Conservation (phyloP, 192 early-diverging fungal genomes). For the Chytriomyces confervae region DNA sequence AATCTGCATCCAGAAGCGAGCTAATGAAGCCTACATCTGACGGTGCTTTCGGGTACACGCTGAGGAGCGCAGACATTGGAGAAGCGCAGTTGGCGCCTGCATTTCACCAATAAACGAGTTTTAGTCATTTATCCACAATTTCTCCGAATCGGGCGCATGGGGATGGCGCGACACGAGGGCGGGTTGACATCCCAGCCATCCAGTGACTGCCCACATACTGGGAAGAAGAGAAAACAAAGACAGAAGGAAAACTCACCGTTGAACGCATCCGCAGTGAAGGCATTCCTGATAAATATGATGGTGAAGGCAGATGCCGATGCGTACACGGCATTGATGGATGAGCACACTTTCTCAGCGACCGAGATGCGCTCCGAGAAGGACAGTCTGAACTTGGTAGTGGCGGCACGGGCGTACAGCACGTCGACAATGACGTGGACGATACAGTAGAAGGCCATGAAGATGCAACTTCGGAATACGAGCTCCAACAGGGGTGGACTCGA, state of each 20-base stretch:
- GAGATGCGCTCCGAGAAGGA: conserved; percentile 28
- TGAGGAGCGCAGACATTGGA: conserved; percentile 7
- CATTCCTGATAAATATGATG: neutral
- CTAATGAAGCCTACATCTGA: neutral
- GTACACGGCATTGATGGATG: conserved; percentile 24
- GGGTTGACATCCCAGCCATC: no score
- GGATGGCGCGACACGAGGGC: no score
- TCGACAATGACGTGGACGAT: conserved; percentile 20
- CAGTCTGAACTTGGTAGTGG: neutral
- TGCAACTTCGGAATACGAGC: neutral
- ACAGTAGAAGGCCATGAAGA: conserved; percentile 3
- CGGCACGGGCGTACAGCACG: neutral
- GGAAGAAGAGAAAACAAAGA: neutral
- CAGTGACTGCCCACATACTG: no score
- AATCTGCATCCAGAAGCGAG: conserved; percentile 10
- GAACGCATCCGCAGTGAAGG: neutral
- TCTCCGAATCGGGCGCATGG: neutral
- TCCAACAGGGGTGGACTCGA: neutral
- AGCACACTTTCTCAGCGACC: conserved; percentile 25
- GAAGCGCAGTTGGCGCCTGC: conserved; percentile 10
- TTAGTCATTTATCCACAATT: neutral
- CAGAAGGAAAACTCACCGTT: neutral
- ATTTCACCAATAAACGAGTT: neutral
- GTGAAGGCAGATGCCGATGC: conserved; percentile 9
- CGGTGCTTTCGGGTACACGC: conserved; percentile 9